phyloP scores from a whole-genome alignment of 495 filamentous ascomycete genomes.

The Aspergillus ostianus region DNA sequence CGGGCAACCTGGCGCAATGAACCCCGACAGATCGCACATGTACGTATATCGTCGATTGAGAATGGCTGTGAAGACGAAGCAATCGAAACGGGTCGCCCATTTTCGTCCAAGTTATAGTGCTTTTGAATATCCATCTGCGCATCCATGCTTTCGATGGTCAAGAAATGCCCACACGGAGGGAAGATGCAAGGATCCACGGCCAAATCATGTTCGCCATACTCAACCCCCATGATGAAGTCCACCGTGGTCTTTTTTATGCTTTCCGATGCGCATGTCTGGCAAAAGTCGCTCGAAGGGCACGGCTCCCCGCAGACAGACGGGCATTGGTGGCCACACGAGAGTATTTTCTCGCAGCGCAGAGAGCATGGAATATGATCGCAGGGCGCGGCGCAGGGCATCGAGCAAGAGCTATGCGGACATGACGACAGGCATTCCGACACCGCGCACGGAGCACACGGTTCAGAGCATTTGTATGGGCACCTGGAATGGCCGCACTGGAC shows the following conservation, averaged over 20 bases:
- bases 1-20: slow-evolving; percentile 60
- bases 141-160: slow-evolving; percentile 63
- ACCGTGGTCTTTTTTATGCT: slow-evolving; percentile 47
- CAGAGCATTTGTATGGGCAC: slow-evolving; percentile 56
- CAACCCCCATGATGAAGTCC: slow-evolving; percentile 50
- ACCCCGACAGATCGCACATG: slow-evolving; percentile 63
- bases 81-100: slow-evolving; percentile 44
- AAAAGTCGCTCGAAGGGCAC: slow-evolving; percentile 55
- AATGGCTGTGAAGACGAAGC: slow-evolving; percentile 47
- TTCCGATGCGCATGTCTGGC: slow-evolving; percentile 52
- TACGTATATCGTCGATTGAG: slow-evolving; percentile 51
- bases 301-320: slow-evolving; percentile 66
- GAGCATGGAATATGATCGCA: slow-evolving; percentile 67
- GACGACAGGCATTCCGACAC: slow-evolving; percentile 52
- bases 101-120: slow-evolving; percentile 50
- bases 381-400: slow-evolving; percentile 64
- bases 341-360: slow-evolving; percentile 52
- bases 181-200: slow-evolving; percentile 61
- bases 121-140: slow-evolving; percentile 59
- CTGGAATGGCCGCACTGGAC: slow-evolving; percentile 60
- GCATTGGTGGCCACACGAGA: slow-evolving; percentile 67
- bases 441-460: slow-evolving; percentile 67
- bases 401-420: slow-evolving; percentile 57
- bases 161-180: slow-evolving; percentile 63
- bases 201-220: slow-evolving; percentile 57